Percentiles rank a stretch among this genome's conserved stretches.
phyloP scores from a whole-genome alignment of 2,329 filamentous ascomycete genomes.

The Aaosphaeria pasadenensis region DNA sequence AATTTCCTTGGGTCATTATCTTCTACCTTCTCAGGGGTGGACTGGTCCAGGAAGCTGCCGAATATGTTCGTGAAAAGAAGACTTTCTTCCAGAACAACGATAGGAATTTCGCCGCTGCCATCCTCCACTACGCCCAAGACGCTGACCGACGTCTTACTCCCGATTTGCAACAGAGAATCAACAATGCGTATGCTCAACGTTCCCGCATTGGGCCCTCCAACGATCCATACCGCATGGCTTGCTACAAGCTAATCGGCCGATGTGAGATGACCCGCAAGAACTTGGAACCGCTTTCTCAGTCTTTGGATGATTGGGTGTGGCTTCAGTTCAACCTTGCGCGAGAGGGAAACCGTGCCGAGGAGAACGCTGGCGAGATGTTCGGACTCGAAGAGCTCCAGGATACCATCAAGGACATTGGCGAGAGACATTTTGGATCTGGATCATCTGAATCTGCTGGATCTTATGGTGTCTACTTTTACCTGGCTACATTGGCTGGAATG shows the following conservation, averaged over 20 bases:
- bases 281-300: conserved; percentile 57
- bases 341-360: conserved; percentile 60
- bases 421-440: conserved; percentile 83
- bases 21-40: conserved; percentile 89
- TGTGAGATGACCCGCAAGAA: conserved; percentile 59
- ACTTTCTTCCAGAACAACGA: conserved; percentile 87
- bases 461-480: conserved; percentile 89
- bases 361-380: conserved; percentile 61
- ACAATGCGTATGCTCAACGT: conserved; percentile 84
- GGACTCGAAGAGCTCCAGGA: conserved; percentile 68
- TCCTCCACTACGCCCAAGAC: conserved; percentile 77
- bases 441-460: conserved; percentile 73
- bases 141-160: conserved; percentile 73
- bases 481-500: conserved; percentile 86
- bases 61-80: conserved; percentile 81
- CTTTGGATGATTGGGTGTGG: conserved; percentile 67
- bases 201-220: conserved; percentile 80
- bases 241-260: conserved; percentile 94
- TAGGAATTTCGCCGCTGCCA: conserved; percentile 82
- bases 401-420: conserved; percentile 83
- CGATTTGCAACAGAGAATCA: conserved; percentile 81
- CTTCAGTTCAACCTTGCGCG: conserved; percentile 62
- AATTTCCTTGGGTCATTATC: conserved; percentile 90
- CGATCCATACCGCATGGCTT: conserved; percentile 94
- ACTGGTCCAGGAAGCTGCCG: conserved; percentile 76